Base-by-base conservation (phyloP, 2,329 filamentous ascomycete species). In the Purpureocillium lavendulum region DNA sequence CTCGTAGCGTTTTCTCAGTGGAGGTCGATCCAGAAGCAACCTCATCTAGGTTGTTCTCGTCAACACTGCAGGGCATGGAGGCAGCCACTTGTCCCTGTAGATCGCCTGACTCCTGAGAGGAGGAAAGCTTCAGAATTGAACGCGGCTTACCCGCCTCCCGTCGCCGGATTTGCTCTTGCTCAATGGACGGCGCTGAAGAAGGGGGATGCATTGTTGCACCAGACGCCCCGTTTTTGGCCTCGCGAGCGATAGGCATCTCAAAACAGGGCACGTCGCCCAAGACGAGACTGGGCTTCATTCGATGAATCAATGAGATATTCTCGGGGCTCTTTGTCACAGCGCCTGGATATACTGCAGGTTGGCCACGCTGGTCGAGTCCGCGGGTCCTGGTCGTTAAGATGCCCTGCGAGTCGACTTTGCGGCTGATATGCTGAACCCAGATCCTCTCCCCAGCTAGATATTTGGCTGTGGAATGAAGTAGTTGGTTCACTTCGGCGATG, bases 101-200 rank as follows among this genome's bases (percentile, higher is more conserved):
- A 6, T 15, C n/a, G 12, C 17, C 24, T 10, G 40, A 33, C 21
- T 48, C 47, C 21, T 52, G 41, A n/a, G 26, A 17, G 2, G 44
- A 40, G n/a, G 38, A 26, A 34, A 40, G 21, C 33, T 61, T 64
- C 24, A 66, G 36, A 18, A 66, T 66, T 1, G 63, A 58, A 1
- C 54, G 57, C 6, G 58, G 54, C 12, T 47, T 44, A 4, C 32
- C 43, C 3, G 49, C 48, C 36, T 54, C 56, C 28, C 63, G 52
- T 21, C 63, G 55, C 16, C 55, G 54, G 11, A 48, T 45, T 42
- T 64, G 58, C 43, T 66, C 63, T 35, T 66, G 56, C 34, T 54
- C 44, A 26, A 64, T 40, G 1, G 61, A 61, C n/a, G 50, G 56
- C 57, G 53, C 6, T 44, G 45, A 3, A n/a, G n/a, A 45, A 51